Percentiles rank a stretch among this genome's conserved stretches.
Conservation (phyloP, 495 filamentous ascomycete species). For the Penicillium taxi region DNA sequence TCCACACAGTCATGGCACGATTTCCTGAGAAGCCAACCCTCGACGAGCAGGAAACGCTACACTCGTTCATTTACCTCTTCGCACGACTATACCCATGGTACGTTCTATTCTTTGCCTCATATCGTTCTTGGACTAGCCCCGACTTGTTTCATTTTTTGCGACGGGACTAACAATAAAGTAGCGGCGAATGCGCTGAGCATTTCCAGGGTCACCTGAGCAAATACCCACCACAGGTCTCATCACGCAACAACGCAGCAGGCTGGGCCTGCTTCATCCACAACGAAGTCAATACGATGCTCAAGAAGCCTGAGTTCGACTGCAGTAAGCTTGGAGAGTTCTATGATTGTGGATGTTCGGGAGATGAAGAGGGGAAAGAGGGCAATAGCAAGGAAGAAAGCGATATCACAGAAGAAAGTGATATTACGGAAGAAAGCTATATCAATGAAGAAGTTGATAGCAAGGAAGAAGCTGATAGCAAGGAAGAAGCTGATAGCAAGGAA, state of each 20-base stretch:
- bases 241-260: slow-evolving; percentile 70
- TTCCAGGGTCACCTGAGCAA: slow-evolving; percentile 74
- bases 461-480: neutral
- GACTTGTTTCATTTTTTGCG: neutral
- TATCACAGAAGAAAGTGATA: slow-evolving; percentile 5
- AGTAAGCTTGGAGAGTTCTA: slow-evolving; percentile 85
- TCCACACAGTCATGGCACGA: slow-evolving; percentile 92
- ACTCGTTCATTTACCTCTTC: slow-evolving; percentile 82
- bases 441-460: slow-evolving; percentile 6
- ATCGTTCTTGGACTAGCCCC: neutral
- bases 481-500: slow-evolving; percentile 2
- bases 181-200: slow-evolving; percentile 88
- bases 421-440: slow-evolving; percentile 4
- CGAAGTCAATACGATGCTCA: slow-evolving; percentile 78
- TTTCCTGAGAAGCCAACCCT: slow-evolving; percentile 79
- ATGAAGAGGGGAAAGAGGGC: slow-evolving; percentile 45
- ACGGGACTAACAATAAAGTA: slow-evolving; percentile 27
- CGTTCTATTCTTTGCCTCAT: neutral
- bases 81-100: slow-evolving; percentile 84
- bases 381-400: slow-evolving; percentile 7
- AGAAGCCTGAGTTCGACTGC: slow-evolving; percentile 81
- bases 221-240: slow-evolving; percentile 86
- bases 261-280: slow-evolving; percentile 97
- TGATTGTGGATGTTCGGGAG: slow-evolving; percentile 89
- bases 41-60: slow-evolving; percentile 77